phyloP scores from a whole-genome alignment of 2,329 filamentous ascomycete genomes.

The Metarhizium robertsii region DNA sequence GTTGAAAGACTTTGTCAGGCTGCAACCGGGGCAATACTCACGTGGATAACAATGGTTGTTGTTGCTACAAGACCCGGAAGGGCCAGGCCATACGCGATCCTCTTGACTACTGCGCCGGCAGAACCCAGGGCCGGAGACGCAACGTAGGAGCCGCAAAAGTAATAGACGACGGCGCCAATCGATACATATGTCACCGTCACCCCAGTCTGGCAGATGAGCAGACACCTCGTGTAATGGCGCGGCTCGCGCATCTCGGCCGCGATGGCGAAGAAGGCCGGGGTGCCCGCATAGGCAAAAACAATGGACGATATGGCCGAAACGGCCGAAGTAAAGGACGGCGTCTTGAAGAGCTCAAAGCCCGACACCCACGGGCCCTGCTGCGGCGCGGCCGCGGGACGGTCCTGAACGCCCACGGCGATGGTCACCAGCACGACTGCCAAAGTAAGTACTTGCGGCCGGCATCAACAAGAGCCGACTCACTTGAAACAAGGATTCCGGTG shows the following conservation, averaged over 20 bases:
- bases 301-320: constrained; percentile 21
- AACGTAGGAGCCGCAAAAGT: constrained; percentile 35
- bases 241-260: constrained; percentile 25
- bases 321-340: constrained; percentile 20
- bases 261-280: constrained; percentile 24
- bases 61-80: constrained; percentile 20
- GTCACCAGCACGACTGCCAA: constrained; percentile 5
- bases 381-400: constrained; percentile 15
- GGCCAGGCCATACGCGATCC: constrained; percentile 32
- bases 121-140: constrained; percentile 37
- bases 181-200: constrained; percentile 23
- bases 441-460: neutral
- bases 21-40: constrained; percentile 7
- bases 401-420: constrained; percentile 1
- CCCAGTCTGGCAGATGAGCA: constrained; percentile 16
- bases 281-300: constrained; percentile 28
- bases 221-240: constrained; percentile 15
- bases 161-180: constrained; percentile 31
- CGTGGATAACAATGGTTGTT: constrained; percentile 18
- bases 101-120: constrained; percentile 31
- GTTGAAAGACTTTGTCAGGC: neutral
- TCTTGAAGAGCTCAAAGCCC: constrained; percentile 19
- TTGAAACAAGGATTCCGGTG: constrained; percentile 11
- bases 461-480: constrained; percentile 1
- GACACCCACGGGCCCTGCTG: constrained; percentile 13